These are phyloP conservation scores for Isatis tinctoria DNA, from an alignment of 345 rosid species.

Conservation along the genomic window DNA sequence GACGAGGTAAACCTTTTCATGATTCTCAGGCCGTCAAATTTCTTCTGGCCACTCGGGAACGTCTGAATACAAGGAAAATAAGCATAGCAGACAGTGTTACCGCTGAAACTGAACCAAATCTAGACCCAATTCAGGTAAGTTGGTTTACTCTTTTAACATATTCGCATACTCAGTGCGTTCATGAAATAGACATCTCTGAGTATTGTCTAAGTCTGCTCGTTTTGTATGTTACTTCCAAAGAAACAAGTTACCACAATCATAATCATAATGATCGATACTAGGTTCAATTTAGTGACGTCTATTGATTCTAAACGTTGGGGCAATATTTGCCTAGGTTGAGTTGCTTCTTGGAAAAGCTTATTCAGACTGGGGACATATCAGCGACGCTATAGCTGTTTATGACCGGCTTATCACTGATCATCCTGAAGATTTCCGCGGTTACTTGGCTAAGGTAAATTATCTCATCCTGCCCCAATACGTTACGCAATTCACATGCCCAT, in stretches of 20 bases:
- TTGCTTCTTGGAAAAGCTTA: conserved; percentile 95
- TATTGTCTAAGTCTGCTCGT: background rate
- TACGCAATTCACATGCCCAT: background rate
- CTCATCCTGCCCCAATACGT: background rate
- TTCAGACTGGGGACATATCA: conserved; percentile 86
- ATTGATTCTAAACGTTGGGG: background rate
- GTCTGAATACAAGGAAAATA: conserved; percentile 39
- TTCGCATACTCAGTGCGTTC: background rate
- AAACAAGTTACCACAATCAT: background rate
- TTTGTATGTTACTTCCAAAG: background rate
- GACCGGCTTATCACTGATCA: conserved; percentile 69
- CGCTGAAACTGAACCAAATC: conserved; percentile 27
- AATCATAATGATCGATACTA: background rate
- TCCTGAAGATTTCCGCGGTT: conserved; percentile 89
- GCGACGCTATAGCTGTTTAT: conserved; percentile 87
- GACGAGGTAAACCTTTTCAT: too few relatives aligned
- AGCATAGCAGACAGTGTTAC: conserved; percentile 33
- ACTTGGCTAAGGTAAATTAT: conserved; percentile 77
- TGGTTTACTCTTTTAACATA: conserved; percentile 5
- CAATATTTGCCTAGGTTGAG: conserved; percentile 49
- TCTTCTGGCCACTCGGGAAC: conserved; percentile 61
- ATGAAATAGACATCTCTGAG: background rate
- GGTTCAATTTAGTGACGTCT: background rate
- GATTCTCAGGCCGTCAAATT: conserved; percentile 71
- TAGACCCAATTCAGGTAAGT: conserved; percentile 77